Evolutionary conservation across 2,329 filamentous ascomycete species (phyloP), one percentile per base, ranked within the genome.

Genomic region (Cladophialophora carrionii): DNA sequence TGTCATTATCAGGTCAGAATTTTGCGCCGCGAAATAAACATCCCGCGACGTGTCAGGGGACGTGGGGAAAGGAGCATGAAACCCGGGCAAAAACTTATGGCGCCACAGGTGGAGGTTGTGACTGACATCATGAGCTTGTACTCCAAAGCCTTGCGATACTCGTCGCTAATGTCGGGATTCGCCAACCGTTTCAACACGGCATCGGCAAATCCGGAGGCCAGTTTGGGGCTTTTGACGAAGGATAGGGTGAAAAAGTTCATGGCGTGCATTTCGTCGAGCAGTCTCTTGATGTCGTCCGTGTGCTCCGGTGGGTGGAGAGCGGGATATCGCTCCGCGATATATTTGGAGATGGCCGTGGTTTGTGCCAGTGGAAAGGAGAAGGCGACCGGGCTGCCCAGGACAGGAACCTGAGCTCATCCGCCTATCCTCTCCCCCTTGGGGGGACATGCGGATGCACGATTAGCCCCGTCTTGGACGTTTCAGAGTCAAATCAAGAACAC

Each of bases 191-290:
- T 31, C 9, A 58, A 22, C 24, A 58, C 61, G n/a, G 17, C 46
- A 22, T 61, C 37, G 37, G 43, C 54, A 31, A 63, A 58, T n/a
- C 48, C 37, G 9, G 41, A 43, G 29, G 61, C 61, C 9, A 63
- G 20, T 48, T 63, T 29, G 12, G 54, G 54, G 6, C 61, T 41
- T n/a, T 46, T 46, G 20, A 43, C n/a, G 41, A 63, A 63, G 9
- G 61, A 63, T 29, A 63, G 43, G 32, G 61, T 58, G 55, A 63
- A 63, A 41, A 49, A 63, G 61, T 63, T 63, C 24, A 63, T 32
- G 0, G 54, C 55, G 31, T 63, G 61, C 22, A 63, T 56, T n/a
- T 63, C 43, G 24, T 41, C 46, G 7, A 63, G 46, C 24, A 34
- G 31, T 20, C 46, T 31, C 4, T 52, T 20, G 14, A 63, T 63